Evolutionary conservation across 1,139 yeast genomes (phyloP), one percentile per base, ranked within the genome.

Genomic region (Taiozyma sp.): DNA sequence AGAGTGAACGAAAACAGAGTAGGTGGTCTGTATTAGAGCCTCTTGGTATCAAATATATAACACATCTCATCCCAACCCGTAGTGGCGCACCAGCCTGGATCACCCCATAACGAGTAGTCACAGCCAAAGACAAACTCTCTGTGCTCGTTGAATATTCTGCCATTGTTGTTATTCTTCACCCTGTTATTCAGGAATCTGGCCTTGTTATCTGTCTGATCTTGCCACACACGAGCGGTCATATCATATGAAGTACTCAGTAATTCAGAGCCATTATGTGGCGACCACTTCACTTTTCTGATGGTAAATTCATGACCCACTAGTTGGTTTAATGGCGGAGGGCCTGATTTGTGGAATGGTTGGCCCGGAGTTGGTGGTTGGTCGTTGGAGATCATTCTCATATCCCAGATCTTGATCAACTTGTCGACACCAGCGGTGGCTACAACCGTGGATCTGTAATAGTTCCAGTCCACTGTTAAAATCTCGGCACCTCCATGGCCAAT

Each of bases 11-110:
- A 85, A 62, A 88, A 84, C 55, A 68, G 92, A 51, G 85, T 85
- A 0, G 79, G 81, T 32, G 87, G 87, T 0, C 23, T 58, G 13
- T 51, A 48, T 42, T 24, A 48, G 19, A 48, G 47, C 51, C 81
- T 64, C 60, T 81, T 78, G 6, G 84, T 77, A 61, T 87, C 91
- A 96, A 96, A 93, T n/a, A 93, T 78, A 63, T 86, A 84, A 12
- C 91, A 85, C 87, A 88, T 90, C 64, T 93, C 96, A 70, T 93
- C 99, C 97, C 97, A 93, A 1, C 97, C 97, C 0, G 93, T 86
- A 27, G 96, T 83, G 10, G 96, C 96, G 22, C 87, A 92, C 90
- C 96, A 92, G 1, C 97, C 98, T 4, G 95, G 96, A 58, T 85
- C 84, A 10, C 98, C 98, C 97, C 98, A 93, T 51, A 93, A 70